Percentiles rank a stretch among this genome's conserved stretches.
Evolutionary conservation across 2,329 filamentous ascomycete species (phyloP).

Genomic region (Colletotrichum sp.): DNA sequence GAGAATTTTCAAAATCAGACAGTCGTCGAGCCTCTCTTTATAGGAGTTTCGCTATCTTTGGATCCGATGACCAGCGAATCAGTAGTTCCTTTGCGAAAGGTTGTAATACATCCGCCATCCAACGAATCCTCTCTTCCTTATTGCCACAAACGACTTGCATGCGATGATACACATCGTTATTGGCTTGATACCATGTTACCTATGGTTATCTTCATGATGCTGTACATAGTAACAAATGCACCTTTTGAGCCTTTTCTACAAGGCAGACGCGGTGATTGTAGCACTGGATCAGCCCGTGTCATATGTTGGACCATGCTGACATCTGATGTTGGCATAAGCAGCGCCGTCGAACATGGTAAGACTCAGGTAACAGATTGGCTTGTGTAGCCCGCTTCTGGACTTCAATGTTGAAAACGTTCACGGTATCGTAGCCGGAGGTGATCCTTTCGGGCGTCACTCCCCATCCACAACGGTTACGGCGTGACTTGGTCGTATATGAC

Average conservation of each 20-base stretch:
- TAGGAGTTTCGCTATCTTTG: rapidly evolving
- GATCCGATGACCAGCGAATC: rapidly evolving
- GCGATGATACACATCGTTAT: not conserved
- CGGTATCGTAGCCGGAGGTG: rapidly evolving
- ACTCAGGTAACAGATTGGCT: rapidly evolving
- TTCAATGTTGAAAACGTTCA: rapidly evolving
- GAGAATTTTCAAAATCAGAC: not conserved
- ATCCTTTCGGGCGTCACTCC: not conserved
- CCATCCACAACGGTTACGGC: too few relatives aligned
- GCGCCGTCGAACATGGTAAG: rapidly evolving
- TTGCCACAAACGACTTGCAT: not conserved
- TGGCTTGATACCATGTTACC: not conserved
- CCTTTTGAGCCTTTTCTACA: too few relatives aligned
- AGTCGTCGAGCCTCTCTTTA: rapidly evolving
- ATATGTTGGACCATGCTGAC: not conserved
- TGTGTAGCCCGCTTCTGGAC: rapidly evolving
- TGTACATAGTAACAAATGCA: too few relatives aligned
- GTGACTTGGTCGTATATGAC: too few relatives aligned
- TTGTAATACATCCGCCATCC: rapidly evolving
- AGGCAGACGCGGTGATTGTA: rapidly evolving
- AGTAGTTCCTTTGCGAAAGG: rapidly evolving
- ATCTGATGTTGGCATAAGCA: not conserved
- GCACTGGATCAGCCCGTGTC: not conserved
- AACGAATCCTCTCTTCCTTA: not conserved
- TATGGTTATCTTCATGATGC: rapidly evolving